Base-by-base conservation (phyloP, 352 stramenopile species). In the Phytophthora cryptogea region DNA sequence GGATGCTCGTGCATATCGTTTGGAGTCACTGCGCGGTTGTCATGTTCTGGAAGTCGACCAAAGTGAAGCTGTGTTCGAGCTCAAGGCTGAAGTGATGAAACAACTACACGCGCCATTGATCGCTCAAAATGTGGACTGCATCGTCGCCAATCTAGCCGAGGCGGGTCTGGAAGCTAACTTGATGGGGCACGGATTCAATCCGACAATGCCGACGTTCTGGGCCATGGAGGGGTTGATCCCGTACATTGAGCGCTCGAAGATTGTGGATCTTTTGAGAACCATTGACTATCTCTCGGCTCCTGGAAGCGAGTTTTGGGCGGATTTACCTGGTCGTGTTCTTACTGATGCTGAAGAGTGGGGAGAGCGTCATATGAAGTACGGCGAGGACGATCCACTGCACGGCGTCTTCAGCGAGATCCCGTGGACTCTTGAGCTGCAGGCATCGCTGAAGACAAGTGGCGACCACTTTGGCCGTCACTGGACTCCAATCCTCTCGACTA, bases 31-130 rank as follows among this genome's bases (percentile, higher is more conserved):
- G 3, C 54, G 61, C 2, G 71, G 70, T 20, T 76, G 70, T 31
- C 50, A 72, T 16, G 72, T 89, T 17, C 27, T 86, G n/a, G 79
- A 89, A 66, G 41, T 89, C 8, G 79, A 89, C 42, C 55, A 70
- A 46, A 83, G 70, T n/a, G 57, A 40, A 20, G 62, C 20, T 4
- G 33, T 84, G 49, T 73, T 85, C 35, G 70, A 83, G 13, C 69
- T 78, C 60, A 89, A 89, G 61, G 45, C 64, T 2, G 39, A 68
- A 36, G 58, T 89, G 27, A 73, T 89, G 59, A 54, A 59, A 23
- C 64, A 85, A 5, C 41, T 74, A 0, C 68, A 82, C 17, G 74
- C 74, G 2, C 61, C 57, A 14, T 28, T 76, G n/a, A 39, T 84
- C 8, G 76, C 79, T 27, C 65, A 83, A 40, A 49, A 63, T 20